Conservation (phyloP, 2,329 filamentous ascomycete species). For the Teratosphaeria zuluensis region DNA sequence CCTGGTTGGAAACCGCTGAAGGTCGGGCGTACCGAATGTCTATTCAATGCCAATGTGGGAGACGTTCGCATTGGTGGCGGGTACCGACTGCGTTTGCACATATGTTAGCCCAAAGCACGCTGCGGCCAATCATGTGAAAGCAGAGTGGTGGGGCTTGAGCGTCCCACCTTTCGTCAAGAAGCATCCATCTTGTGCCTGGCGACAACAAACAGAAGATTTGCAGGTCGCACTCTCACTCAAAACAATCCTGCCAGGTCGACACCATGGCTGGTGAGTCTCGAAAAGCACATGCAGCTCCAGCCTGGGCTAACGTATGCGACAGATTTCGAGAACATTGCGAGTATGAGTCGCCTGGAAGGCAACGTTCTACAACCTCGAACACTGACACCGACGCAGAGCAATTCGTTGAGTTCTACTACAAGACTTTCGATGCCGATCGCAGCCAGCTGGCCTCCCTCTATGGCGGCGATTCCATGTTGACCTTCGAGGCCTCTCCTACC, state of each 20-base stretch:
- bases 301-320: neutral
- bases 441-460: constrained; percentile 60
- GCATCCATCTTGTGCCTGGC: neutral
- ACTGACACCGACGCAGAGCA: constrained; percentile 48
- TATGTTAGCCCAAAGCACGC: neutral
- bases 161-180: neutral
- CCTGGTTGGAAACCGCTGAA: neutral
- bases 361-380: neutral
- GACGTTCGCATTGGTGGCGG: neutral
- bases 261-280: constrained; percentile 15
- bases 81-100: neutral
- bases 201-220: neutral
- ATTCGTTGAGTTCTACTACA: constrained; percentile 87
- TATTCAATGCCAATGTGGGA: neutral
- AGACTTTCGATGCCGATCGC: constrained; percentile 70
- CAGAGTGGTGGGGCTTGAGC: neutral
- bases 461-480: constrained; percentile 82
- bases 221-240: neutral
- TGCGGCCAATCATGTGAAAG: neutral
- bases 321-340: constrained; percentile 26
- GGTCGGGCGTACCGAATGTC: neutral
- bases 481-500: constrained; percentile 66
- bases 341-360: constrained; percentile 10
- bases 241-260: neutral
- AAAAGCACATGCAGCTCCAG: neutral